Evolutionary conservation across 176 grass and related monocot species (phyloP).

Genomic region (Triticum dicoccoides): DNA sequence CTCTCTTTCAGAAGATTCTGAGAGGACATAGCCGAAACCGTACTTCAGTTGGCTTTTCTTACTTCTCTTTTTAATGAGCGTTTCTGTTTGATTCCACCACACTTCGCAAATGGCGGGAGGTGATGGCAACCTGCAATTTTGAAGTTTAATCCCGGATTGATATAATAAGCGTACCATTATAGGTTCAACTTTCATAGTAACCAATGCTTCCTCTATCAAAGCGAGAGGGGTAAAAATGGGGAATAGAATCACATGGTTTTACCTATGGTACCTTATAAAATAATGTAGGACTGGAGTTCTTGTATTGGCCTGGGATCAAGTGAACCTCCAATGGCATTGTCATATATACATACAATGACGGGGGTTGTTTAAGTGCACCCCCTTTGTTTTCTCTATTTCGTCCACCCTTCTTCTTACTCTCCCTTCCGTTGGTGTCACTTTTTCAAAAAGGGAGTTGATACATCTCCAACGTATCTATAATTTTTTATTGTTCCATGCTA

Average conservation of each 20-base stretch:
- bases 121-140: not conserved
- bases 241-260: not conserved
- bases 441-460: too few species aligned
- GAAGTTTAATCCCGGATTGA: too few species aligned
- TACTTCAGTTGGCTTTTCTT: not conserved
- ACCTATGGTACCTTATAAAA: not conserved
- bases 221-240: not conserved
- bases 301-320: not conserved
- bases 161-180: not conserved
- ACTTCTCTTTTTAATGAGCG: not conserved
- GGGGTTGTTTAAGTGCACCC: not conserved
- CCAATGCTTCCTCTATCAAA: not conserved
- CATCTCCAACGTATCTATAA: too few species aligned
- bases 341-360: not conserved
- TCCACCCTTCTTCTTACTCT: too few species aligned
- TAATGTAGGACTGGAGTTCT: accelerated
- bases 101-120: not conserved
- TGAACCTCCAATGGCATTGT: not conserved
- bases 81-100: not conserved
- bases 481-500: too few species aligned
- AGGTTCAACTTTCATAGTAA: not conserved
- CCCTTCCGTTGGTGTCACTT: too few species aligned
- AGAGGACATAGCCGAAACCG: not conserved
- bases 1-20: not conserved
- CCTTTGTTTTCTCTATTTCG: not conserved